Evolutionary conservation across 495 filamentous ascomycete species (phyloP).

Genomic region (Chaetomium cochliodes): DNA sequence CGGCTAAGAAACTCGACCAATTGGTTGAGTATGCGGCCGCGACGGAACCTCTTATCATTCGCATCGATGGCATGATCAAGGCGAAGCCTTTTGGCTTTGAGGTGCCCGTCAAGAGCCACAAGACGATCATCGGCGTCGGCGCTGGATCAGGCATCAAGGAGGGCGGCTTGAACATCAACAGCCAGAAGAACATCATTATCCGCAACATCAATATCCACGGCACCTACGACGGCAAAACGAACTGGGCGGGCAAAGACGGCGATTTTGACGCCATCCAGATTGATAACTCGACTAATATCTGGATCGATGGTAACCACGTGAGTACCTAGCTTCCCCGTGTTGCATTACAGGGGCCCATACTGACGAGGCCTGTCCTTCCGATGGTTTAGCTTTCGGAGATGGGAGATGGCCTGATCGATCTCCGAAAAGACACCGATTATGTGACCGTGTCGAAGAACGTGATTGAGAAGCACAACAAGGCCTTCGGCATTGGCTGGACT

Average conservation of each 20-base stretch:
- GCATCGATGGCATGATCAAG: conserved; percentile 1
- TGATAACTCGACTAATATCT: background rate
- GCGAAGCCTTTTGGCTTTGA: conserved; percentile 4
- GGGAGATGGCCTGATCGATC: conserved; percentile 3
- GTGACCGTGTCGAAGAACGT: conserved; percentile 1
- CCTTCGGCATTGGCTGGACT: background rate
- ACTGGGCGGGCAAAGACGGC: background rate
- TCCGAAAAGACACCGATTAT: background rate
- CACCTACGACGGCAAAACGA: background rate
- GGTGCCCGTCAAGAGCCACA: conserved; percentile 3
- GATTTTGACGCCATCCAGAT: conserved; percentile 3
- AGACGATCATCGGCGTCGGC: conserved; percentile 1
- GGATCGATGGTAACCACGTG: conserved; percentile 1
- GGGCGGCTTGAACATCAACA: conserved; percentile 3
- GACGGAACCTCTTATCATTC: background rate
- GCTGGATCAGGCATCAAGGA: background rate
- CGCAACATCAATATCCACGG: conserved; percentile 1
- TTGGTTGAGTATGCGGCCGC: background rate
- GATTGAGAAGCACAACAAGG: background rate
- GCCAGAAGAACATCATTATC: conserved; percentile 1
- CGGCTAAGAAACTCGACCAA: background rate
- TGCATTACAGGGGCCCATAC: background rate
- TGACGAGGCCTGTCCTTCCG: background rate
- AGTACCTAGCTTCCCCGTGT: background rate
- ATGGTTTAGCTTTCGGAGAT: background rate